Evolutionary conservation across 371 early-diverging fungal species (phyloP).

Genomic region (Lichtheimia ornata): DNA sequence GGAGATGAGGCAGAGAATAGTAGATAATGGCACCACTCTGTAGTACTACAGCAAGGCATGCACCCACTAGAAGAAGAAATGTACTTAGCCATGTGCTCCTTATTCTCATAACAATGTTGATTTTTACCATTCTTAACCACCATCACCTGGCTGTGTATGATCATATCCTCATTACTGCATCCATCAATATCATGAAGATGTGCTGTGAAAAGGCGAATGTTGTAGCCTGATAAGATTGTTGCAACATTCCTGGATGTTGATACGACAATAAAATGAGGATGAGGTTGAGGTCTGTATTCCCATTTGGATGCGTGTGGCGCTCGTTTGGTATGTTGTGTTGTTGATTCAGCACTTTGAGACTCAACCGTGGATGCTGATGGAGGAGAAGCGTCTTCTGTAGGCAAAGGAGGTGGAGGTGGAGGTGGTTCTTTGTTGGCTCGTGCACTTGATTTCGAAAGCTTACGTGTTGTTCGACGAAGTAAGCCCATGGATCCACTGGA

Average conservation of each 20-base stretch:
- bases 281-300: conserved; percentile 35
- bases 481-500: background rate
- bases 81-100: too few species aligned
- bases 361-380: background rate
- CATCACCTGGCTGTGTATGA: conserved; percentile 25
- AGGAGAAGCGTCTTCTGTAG: background rate
- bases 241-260: conserved; percentile 14
- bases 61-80: conserved; percentile 9
- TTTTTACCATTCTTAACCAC: conserved; percentile 21
- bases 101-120: too few species aligned
- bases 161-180: conserved; percentile 10
- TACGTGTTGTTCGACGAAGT: conserved; percentile 16
- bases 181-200: conserved; percentile 14
- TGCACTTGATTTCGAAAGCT: conserved; percentile 6
- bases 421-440: background rate
- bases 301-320: conserved; percentile 10
- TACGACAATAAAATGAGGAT: conserved; percentile 39
- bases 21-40: conserved; percentile 24
- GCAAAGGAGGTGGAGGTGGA: conserved; percentile 6
- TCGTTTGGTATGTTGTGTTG: conserved; percentile 6
- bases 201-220: conserved; percentile 28
- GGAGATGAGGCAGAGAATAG: conserved; percentile 32
- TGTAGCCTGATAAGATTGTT: conserved; percentile 31
- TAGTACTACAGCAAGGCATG: conserved; percentile 28
- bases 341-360: background rate